These are phyloP conservation scores for Trifolium dubium DNA, from an alignment of 306 rosid species.

Conservation along the genomic window DNA sequence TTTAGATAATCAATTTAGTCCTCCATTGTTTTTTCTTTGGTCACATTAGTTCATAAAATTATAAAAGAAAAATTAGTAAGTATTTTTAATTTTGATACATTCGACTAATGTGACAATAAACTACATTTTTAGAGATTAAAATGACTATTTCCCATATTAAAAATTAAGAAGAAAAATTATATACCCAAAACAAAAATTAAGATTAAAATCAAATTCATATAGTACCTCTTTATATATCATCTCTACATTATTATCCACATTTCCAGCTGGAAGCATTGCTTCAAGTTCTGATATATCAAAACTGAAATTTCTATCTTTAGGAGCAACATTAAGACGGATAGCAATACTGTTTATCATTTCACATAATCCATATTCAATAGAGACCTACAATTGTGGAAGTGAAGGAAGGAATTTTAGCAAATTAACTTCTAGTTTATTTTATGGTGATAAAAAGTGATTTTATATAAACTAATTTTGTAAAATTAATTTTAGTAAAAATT, in stretches of 20 bases:
- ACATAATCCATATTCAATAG: slow-evolving; percentile 78
- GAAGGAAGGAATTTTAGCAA: background rate
- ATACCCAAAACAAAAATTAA: background rate
- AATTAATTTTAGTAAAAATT: too few species aligned
- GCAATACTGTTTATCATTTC: slow-evolving; percentile 74
- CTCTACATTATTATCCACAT: slow-evolving; percentile 57
- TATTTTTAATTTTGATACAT: too few species aligned
- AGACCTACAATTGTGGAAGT: slow-evolving; percentile 53
- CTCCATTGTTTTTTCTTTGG: too few species aligned
- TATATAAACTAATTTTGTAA: too few species aligned
- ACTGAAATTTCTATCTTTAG: slow-evolving; percentile 65
- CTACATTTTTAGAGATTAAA: too few species aligned
- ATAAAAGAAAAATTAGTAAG: too few species aligned
- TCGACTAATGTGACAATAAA: too few species aligned
- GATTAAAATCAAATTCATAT: background rate
- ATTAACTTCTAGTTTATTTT: background rate
- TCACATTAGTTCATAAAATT: too few species aligned
- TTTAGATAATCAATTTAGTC: too few species aligned
- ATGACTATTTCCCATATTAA: too few species aligned
- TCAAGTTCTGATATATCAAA: slow-evolving; percentile 66
- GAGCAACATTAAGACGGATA: slow-evolving; percentile 58
- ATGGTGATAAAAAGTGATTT: too few species aligned
- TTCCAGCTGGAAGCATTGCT: slow-evolving; percentile 61
- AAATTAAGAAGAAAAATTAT: too few species aligned
- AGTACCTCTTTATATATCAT: slow-evolving; percentile 68